Conservation (phyloP, 768 basidiomycete species). For the Serendipita indica region DNA sequence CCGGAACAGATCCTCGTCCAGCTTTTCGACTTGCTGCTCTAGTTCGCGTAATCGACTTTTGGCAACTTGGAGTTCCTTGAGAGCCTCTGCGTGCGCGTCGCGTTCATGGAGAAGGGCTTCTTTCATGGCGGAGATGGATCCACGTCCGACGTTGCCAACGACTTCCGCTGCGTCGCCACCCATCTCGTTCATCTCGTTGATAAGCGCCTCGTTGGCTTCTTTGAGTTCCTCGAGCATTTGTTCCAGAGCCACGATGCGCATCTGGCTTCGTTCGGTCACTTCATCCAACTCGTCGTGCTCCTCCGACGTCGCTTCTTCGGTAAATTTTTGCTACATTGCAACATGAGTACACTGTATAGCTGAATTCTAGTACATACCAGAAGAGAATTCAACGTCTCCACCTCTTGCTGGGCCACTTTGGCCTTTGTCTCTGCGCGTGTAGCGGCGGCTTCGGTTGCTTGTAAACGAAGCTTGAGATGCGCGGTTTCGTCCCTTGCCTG, state of each 20-base stretch:
- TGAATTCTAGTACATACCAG: slow-evolving; percentile 31
- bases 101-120: not conserved
- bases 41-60: slow-evolving; percentile 24
- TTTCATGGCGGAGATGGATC: not conserved
- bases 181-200: slow-evolving; percentile 26
- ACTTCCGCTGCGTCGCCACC: slow-evolving; percentile 21
- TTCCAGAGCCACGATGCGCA: slow-evolving; percentile 15
- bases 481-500: not conserved
- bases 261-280: slow-evolving; percentile 16
- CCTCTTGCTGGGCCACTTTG: slow-evolving; percentile 24
- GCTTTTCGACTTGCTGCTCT: slow-evolving; percentile 42
- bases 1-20: slow-evolving; percentile 69
- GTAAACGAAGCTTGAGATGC: not conserved
- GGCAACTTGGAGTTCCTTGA: slow-evolving; percentile 18
- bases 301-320: slow-evolving; percentile 20
- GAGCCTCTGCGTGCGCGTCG: not conserved
- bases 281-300: slow-evolving; percentile 28
- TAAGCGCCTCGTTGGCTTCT: slow-evolving; percentile 30
- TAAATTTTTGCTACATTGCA: slow-evolving; percentile 21
- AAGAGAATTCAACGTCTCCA: slow-evolving; percentile 36
- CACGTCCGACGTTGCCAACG: not conserved
- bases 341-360: not conserved
- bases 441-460: not conserved
- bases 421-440: slow-evolving; percentile 26
- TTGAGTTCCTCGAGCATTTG: slow-evolving; percentile 32